A percentile compares a stretch with the other conserved stretches of the same genome.
phyloP scores from a whole-genome alignment of 805 yeast genomes.

The Ogataea salicorniae region DNA sequence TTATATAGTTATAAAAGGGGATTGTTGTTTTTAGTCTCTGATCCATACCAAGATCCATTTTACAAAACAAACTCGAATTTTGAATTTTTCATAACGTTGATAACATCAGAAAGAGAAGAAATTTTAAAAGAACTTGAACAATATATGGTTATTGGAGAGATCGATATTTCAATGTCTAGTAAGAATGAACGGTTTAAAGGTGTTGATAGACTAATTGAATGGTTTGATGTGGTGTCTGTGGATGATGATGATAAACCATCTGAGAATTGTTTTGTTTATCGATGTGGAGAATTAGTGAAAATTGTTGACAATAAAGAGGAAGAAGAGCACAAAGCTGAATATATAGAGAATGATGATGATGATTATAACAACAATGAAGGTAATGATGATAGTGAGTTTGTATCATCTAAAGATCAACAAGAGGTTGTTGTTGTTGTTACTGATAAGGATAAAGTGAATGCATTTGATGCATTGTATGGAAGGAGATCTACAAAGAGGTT shows the following conservation, averaged over 20 bases:
- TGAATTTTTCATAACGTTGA: slow-evolving; percentile 24
- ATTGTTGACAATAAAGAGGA: too few species aligned
- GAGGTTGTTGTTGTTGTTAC: not conserved
- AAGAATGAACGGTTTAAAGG: not conserved
- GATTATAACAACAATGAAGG: not conserved
- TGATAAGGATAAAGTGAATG: slow-evolving; percentile 9
- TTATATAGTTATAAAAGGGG: slow-evolving; percentile 8
- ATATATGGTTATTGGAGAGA: slow-evolving; percentile 24
- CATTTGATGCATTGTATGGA: slow-evolving; percentile 21
- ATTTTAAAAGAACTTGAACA: slow-evolving; percentile 7
- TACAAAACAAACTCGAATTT: slow-evolving; percentile 2
- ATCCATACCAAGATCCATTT: not conserved
- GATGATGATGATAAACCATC: slow-evolving; percentile 11
- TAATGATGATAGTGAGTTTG: not conserved
- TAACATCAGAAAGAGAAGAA: slow-evolving; percentile 12
- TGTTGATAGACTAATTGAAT: slow-evolving; percentile 4
- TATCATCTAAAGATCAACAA: not conserved
- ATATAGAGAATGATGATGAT: not conserved
- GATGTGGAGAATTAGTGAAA: slow-evolving; percentile 21
- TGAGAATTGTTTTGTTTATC: slow-evolving; percentile 14
- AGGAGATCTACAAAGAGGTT: not conserved
- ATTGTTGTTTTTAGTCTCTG: slow-evolving; percentile 14
- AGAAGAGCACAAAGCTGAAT: not conserved
- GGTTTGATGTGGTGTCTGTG: slow-evolving; percentile 15
- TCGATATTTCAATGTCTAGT: slow-evolving; percentile 2